Percentiles rank a stretch among this genome's conserved stretches.
These are phyloP conservation scores for Zoysia matrella DNA, from an alignment of 202 grass and related monocot genomes.

Conservation along the genomic window DNA sequence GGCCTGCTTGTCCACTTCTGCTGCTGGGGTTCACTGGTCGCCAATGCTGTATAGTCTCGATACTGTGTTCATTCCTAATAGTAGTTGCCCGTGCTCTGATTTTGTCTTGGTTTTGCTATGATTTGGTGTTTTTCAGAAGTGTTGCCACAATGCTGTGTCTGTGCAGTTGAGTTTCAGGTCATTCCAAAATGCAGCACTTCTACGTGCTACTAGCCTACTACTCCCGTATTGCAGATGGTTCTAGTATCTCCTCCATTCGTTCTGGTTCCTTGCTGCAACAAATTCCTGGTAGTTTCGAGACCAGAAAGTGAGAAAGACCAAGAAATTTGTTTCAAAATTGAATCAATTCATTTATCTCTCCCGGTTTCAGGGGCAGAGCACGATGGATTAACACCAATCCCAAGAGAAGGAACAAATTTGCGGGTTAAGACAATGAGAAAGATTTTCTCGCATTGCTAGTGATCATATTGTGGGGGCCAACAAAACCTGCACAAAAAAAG, in stretches of 20 bases:
- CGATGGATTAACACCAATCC: slow-evolving; percentile 53
- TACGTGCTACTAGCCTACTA: neutral
- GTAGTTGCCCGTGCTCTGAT: neutral
- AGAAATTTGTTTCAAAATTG: neutral
- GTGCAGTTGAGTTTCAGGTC: slow-evolving; percentile 13
- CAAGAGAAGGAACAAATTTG: slow-evolving; percentile 43
- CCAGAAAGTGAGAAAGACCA: neutral
- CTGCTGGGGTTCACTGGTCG: slow-evolving; percentile 16
- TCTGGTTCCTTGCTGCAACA: neutral
- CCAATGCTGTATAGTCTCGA: neutral
- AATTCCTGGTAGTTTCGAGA: neutral
- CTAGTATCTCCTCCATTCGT: neutral
- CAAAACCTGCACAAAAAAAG: slow-evolving; percentile 28
- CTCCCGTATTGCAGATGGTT: neutral
- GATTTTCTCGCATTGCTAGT: slow-evolving; percentile 46
- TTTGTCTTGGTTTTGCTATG: neutral
- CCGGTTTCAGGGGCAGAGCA: slow-evolving; percentile 17
- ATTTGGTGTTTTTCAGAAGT: slow-evolving; percentile 11
- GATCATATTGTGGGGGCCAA: slow-evolving; percentile 59
- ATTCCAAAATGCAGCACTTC: neutral
- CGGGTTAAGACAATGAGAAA: slow-evolving; percentile 54
- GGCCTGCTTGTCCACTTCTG: slow-evolving; percentile 44
- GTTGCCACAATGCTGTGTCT: neutral
- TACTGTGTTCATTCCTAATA: neutral
- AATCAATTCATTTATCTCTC: slow-evolving; percentile 14